A percentile compares a stretch with the other conserved stretches of the same genome.
phyloP scores from a whole-genome alignment of 2,329 filamentous ascomycete species.

The Ophiostoma piceae region DNA sequence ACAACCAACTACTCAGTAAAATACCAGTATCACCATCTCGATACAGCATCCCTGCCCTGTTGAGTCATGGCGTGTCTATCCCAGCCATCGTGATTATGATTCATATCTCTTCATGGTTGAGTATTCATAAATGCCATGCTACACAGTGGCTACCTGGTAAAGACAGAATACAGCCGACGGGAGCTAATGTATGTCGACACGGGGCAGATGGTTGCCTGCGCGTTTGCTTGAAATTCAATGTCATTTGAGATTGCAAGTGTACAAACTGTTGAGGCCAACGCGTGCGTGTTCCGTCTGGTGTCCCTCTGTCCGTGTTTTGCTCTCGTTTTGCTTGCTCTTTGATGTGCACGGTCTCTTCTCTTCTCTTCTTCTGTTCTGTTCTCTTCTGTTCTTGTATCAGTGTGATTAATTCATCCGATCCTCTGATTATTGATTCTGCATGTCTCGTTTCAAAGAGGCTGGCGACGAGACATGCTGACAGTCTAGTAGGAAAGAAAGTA shows the following conservation, averaged over 20 bases:
- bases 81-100: neutral
- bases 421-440: neutral
- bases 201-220: constrained; percentile 2
- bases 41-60: neutral
- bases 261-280: neutral
- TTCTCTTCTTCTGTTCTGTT: neutral
- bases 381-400: neutral
- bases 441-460: constrained; percentile 1
- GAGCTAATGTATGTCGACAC: constrained; percentile 6
- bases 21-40: neutral
- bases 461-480: neutral
- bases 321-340: neutral
- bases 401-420: neutral
- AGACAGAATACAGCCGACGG: neutral
- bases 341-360: neutral
- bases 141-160: neutral
- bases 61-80: neutral
- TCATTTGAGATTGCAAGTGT: neutral
- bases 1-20: neutral
- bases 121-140: neutral
- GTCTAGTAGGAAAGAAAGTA: neutral
- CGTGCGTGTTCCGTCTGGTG: neutral
- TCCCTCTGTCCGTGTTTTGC: neutral
- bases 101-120: neutral
- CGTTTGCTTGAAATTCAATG: neutral